phyloP scores from a whole-genome alignment of 805 yeast species.

The Yarrowia sp. region DNA sequence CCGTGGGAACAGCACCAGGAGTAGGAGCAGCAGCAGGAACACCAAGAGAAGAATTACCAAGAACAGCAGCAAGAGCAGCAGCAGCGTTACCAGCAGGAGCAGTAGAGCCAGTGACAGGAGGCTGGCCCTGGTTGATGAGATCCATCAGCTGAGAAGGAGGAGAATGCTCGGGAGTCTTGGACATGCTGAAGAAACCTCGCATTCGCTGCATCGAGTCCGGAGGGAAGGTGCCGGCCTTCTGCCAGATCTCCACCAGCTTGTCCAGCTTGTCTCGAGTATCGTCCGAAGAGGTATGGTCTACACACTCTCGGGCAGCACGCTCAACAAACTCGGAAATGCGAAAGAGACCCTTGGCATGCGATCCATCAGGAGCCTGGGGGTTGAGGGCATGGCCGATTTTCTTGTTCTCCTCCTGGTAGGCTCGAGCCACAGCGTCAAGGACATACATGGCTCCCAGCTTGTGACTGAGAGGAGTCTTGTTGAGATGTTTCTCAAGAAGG shows the following conservation, averaged over 20 bases:
- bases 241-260: slow-evolving; percentile 92
- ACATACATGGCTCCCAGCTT: slow-evolving; percentile 90
- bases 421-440: slow-evolving; percentile 88
- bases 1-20: slow-evolving; percentile 40
- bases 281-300: slow-evolving; percentile 30
- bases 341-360: slow-evolving; percentile 70
- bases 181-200: slow-evolving; percentile 43
- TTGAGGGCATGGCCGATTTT: slow-evolving; percentile 51
- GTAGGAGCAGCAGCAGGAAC: slow-evolving; percentile 31
- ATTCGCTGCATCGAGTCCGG: slow-evolving; percentile 54
- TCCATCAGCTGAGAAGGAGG: slow-evolving; percentile 48
- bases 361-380: slow-evolving; percentile 58
- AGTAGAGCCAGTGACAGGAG: slow-evolving; percentile 30
- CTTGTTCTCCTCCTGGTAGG: slow-evolving; percentile 71
- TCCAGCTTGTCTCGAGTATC: slow-evolving; percentile 58
- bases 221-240: slow-evolving; percentile 73
- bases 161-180: slow-evolving; percentile 70
- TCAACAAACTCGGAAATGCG: slow-evolving; percentile 64
- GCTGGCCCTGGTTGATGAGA: slow-evolving; percentile 25
- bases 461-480: slow-evolving; percentile 70
- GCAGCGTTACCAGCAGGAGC: slow-evolving; percentile 28
- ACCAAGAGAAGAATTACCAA: slow-evolving; percentile 32
- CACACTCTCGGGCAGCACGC: slow-evolving; percentile 59
- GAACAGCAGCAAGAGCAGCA: slow-evolving; percentile 31
- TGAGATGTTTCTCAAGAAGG: slow-evolving; percentile 62